Base-by-base conservation (phyloP, 2,329 filamentous ascomycete species). In the Cercospora citrullina region DNA sequence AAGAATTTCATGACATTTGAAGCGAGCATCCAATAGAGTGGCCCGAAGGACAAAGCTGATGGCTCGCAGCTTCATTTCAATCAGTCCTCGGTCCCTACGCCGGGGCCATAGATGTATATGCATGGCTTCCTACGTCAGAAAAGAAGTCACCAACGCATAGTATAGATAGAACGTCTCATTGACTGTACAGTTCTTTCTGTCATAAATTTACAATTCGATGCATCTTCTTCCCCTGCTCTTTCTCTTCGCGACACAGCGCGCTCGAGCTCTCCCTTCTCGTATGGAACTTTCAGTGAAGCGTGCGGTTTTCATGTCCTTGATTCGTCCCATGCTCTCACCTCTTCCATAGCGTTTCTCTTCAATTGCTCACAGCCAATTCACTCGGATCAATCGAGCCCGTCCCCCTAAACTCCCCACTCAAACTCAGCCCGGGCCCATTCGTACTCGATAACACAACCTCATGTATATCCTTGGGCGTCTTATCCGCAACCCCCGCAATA, bases 371-470 rank as follows among this genome's bases (percentile, higher is more conserved):
- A 28, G 61, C 67, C 65, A 78, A 68, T 61, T 82, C 80, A 71
- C 78, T 81, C 16, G 79, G 76, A 10, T 64, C 62, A 45, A 64
- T 58, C 69, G 87, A 87, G 68, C 87, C 85, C 4, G 85, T 83
- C 63, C 89, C 84, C 75, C 82, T 88, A 79, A 95, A 91, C 64
- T 90, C 88, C 66, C 94, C 94, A 77, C 87, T 96, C 78, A 99
- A 81, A 78, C 90, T 93, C 83, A 99, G 88, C 0, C 93, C 94
- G 1, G 95, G 94, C 1, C 91, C 89, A 77, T 95, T 86, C 6
- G 94, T 96, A 12, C 93, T 93, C 83, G 92, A 94, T 75, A 99
- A 82, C 36, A 98, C 88, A 75, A 90, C 87, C 80, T 90, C 88
- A 72, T 89, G 90, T 63, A 98, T 84, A 71, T 92, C 86, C 83